Evolutionary conservation across 192 early-diverging fungal species (phyloP), one percentile per base, ranked within the genome.

Genomic region (Backusella tuberculispora): DNA sequence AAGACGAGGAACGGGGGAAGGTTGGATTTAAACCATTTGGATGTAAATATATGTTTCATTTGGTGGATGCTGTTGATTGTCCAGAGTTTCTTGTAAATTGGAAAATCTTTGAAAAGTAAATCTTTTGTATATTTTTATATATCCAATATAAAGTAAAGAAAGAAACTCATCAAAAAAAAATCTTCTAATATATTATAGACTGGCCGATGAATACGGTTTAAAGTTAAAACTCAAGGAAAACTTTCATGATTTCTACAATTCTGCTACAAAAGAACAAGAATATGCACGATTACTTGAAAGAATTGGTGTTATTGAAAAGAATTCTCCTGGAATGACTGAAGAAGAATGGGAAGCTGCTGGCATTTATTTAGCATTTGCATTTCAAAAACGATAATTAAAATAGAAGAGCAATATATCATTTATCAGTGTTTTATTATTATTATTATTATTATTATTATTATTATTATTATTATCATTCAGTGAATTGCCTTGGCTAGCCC

Each of bases 291-390:
- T 97, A 56, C 78, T 99, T 34, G 85, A 89, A 56, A 76, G 89
- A 9, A 98, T 99, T 94, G 88, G 89, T 14, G 96, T 98, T 0
- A 76, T 99, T 13, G 88, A 85, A 5, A 71, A 85, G 6, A 89
- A 89, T 1, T 12, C 21, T 13, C 85, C 85, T 7, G 78, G 78
- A 38, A 89, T 98, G 43, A 88, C 90, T 1, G 73, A 78, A 0
- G 96, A 95, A 41, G 95, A 99, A 77, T 99, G 98, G 98, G 96
- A 98, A 69, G 95, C 93, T 4, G 88, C 92, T 21, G 93, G 94
- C 6, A 74, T 94, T 41, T 94, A 94, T 74, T 78, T 88, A 60
- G 90, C 87, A 0, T 92, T 94, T 79, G 92, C 87, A n/a, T 93
- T 92, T 84, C 79, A 81, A 77, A 92, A 93, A 75, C 24, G 42